These are phyloP conservation scores for Diplocarpon mali DNA, from an alignment of 2,329 filamentous ascomycete species.

Conservation along the genomic window DNA sequence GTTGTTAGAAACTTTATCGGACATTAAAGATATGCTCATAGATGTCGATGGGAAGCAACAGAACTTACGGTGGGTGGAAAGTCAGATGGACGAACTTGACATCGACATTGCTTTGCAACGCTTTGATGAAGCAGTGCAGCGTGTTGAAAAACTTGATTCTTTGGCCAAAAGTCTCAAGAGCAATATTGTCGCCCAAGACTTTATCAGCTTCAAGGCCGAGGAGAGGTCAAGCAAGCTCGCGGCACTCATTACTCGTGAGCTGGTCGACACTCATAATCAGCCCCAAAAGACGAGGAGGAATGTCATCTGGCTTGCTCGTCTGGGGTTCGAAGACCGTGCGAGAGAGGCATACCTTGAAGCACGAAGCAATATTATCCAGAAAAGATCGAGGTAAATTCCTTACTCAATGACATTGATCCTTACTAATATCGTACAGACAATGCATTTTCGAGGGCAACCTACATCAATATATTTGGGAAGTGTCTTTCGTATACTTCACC, in stretches of 20 bases:
- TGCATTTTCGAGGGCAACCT: constrained; percentile 93
- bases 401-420: not conserved
- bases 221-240: constrained; percentile 72
- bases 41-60: constrained; percentile 96
- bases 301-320: constrained; percentile 70
- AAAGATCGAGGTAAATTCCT: constrained; percentile 64
- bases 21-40: constrained; percentile 78
- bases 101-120: constrained; percentile 88
- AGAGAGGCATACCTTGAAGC: constrained; percentile 78
- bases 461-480: constrained; percentile 84
- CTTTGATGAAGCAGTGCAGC: constrained; percentile 73
- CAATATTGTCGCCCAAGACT: constrained; percentile 79
- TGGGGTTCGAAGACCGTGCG: constrained; percentile 85
- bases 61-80: constrained; percentile 90
- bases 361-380: constrained; percentile 65
- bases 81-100: constrained; percentile 89
- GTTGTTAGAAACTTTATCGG: constrained; percentile 65
- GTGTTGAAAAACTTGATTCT: constrained; percentile 74
- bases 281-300: constrained; percentile 68
- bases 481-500: constrained; percentile 92
- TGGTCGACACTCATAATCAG: constrained; percentile 69
- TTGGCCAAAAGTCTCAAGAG: constrained; percentile 72
- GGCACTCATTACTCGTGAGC: constrained; percentile 61
- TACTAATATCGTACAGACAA: constrained; percentile 47
- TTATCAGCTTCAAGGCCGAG: constrained; percentile 84